A percentile compares a stretch with the other conserved stretches of the same genome.
Conservation (phyloP, 352 stramenopile species). For the Phytophthora idaei region DNA sequence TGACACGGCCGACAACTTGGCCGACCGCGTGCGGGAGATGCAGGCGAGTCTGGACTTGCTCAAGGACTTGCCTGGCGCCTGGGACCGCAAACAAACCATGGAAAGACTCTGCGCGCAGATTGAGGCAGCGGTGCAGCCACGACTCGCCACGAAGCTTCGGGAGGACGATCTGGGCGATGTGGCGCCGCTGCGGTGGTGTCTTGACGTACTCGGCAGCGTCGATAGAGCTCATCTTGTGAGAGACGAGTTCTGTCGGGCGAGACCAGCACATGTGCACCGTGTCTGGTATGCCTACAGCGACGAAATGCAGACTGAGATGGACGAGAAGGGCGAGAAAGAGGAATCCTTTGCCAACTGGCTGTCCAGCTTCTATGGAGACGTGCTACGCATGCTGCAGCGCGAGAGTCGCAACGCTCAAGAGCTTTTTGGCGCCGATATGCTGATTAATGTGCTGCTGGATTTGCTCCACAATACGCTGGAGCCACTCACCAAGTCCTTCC, state of each 20-base stretch:
- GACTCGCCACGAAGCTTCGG: slow-evolving; percentile 46
- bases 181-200: slow-evolving; percentile 47
- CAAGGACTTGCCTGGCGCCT: slow-evolving; percentile 62
- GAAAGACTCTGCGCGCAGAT: slow-evolving; percentile 61
- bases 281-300: slow-evolving; percentile 58
- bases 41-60: slow-evolving; percentile 64
- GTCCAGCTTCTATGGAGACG: slow-evolving; percentile 59
- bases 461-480: slow-evolving; percentile 61
- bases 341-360: slow-evolving; percentile 49
- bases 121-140: slow-evolving; percentile 51
- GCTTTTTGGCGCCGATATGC: slow-evolving; percentile 49
- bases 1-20: slow-evolving; percentile 31
- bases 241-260: slow-evolving; percentile 50
- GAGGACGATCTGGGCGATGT: slow-evolving; percentile 52
- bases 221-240: slow-evolving; percentile 46
- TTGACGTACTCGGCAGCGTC: slow-evolving; percentile 61
- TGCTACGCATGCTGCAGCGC: slow-evolving; percentile 59
- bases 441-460: slow-evolving; percentile 40
- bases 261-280: slow-evolving; percentile 58
- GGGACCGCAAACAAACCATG: slow-evolving; percentile 59
- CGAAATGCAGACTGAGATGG: slow-evolving; percentile 15
- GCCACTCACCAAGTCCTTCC: slow-evolving; percentile 56
- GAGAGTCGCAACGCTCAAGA: slow-evolving; percentile 50
- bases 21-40: slow-evolving; percentile 67
- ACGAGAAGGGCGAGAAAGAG: slow-evolving; percentile 15